These are phyloP conservation scores for Cardiospermum halicacabum DNA, from an alignment of 345 rosid genomes.

Conservation along the genomic window DNA sequence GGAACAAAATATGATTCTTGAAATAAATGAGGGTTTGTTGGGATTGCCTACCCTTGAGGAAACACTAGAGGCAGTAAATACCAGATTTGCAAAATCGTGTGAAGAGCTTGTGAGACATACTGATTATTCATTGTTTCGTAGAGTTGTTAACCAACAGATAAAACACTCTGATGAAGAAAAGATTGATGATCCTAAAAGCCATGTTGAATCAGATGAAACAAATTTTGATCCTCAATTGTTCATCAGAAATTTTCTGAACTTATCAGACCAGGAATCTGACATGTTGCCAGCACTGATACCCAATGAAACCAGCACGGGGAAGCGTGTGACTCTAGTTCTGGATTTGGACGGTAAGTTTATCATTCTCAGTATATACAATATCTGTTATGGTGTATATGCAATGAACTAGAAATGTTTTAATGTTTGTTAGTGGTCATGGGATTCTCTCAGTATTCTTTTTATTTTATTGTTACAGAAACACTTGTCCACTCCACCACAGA, in stretches of 20 bases:
- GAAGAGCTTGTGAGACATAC: conserved; percentile 34
- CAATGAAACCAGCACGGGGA: conserved; percentile 46
- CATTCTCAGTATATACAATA: too few species aligned
- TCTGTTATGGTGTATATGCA: neutral
- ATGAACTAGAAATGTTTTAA: neutral
- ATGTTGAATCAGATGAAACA: conserved; percentile 39
- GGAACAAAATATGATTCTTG: conserved; percentile 51
- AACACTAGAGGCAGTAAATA: conserved; percentile 37
- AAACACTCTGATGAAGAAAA: conserved; percentile 38
- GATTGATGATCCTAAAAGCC: conserved; percentile 32
- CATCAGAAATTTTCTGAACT: conserved; percentile 68
- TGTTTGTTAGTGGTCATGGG: conserved; percentile 9
- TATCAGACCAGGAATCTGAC: conserved; percentile 61
- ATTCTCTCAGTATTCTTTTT: too few species aligned
- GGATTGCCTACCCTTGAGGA: conserved; percentile 73
- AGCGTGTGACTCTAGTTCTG: conserved; percentile 70
- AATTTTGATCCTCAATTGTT: conserved; percentile 81
- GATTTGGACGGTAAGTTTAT: conserved; percentile 87
- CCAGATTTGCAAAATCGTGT: conserved; percentile 36
- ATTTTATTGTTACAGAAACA: conserved; percentile 85
- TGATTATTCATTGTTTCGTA: conserved; percentile 39
- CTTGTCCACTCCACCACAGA: conserved; percentile 84
- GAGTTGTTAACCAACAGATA: conserved; percentile 52
- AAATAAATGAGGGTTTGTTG: conserved; percentile 63
- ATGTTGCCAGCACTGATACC: conserved; percentile 33